These are phyloP conservation scores for Aspergillus oerlinghausenensis DNA, from an alignment of 2,329 filamentous ascomycete genomes.

Conservation along the genomic window DNA sequence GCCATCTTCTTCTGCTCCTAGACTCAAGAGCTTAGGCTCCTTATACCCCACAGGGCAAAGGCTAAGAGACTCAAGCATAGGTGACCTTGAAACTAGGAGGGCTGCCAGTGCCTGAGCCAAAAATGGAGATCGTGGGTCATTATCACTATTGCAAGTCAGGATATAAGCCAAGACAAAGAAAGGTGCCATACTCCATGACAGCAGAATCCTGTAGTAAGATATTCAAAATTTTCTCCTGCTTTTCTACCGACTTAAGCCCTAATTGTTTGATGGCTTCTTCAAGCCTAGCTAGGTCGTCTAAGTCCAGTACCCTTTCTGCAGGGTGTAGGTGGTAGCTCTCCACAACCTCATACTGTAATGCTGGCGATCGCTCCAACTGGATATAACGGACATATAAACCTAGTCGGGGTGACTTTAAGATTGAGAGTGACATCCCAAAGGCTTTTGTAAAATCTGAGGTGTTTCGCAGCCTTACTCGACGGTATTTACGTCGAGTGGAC, in stretches of 20 bases:
- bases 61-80: neutral
- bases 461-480: neutral
- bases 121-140: neutral
- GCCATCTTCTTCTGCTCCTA: neutral
- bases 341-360: neutral
- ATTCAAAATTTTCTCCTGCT: neutral
- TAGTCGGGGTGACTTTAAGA: neutral
- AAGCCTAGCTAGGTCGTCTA: neutral
- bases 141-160: neutral
- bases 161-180: neutral
- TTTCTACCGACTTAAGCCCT: neutral
- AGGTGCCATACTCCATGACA: neutral
- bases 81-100: neutral
- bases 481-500: neutral
- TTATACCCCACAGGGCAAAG: neutral
- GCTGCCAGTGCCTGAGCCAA: neutral
- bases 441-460: constrained; percentile 8
- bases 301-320: neutral
- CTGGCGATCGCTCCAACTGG: neutral
- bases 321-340: neutral
- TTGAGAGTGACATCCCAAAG: neutral
- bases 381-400: neutral
- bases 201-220: neutral
- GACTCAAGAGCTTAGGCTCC: neutral
- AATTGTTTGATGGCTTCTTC: neutral